Conservation (phyloP, 345 rosid species). For the Euphorbia peplus region DNA sequence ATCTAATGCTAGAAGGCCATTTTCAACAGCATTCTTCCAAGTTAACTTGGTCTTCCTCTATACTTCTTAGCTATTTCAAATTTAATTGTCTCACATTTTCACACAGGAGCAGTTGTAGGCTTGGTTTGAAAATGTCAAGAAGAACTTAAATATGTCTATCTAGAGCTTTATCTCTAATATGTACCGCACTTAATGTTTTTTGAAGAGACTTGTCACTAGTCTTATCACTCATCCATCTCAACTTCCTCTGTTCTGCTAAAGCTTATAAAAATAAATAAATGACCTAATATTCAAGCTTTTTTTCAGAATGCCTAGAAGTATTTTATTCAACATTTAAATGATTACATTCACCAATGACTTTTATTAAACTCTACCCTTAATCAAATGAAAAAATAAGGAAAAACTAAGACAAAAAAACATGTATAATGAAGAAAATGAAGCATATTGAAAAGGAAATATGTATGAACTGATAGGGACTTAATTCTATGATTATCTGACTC, state of each 20-base stretch:
- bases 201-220: neutral
- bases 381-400: neutral
- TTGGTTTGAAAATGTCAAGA: neutral
- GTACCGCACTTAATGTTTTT: neutral
- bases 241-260: neutral
- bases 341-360: constrained; percentile 23
- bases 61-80: neutral
- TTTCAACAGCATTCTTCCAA: neutral
- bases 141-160: neutral
- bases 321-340: constrained; percentile 10
- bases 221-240: neutral
- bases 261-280: neutral
- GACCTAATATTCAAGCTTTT: neutral
- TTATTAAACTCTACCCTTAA: neutral
- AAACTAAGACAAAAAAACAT: neutral
- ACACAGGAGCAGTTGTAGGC: neutral
- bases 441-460: neutral
- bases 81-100: neutral
- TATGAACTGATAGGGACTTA: neutral
- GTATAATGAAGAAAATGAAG: neutral
- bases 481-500: neutral
- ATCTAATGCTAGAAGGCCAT: neutral
- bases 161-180: neutral
- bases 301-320: constrained; percentile 7
- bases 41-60: neutral